Evolutionary conservation across 2,329 filamentous ascomycete species (phyloP).

Genomic region (Tolypocladium ophioglossoides): DNA sequence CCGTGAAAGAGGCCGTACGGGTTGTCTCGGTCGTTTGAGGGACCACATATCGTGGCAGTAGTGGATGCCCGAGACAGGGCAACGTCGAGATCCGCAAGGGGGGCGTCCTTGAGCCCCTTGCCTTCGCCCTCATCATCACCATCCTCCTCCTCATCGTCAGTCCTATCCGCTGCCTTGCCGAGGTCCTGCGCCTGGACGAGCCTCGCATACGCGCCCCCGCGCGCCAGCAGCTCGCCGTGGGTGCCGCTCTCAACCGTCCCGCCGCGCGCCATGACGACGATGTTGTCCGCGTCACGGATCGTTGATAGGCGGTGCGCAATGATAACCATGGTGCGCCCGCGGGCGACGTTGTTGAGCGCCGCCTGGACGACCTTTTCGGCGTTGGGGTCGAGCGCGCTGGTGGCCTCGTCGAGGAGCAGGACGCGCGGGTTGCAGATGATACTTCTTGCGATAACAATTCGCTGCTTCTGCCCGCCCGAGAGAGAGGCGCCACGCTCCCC

Average conservation of each 20-base stretch:
- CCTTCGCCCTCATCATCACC: constrained; percentile 24
- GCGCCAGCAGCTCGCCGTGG: constrained; percentile 44
- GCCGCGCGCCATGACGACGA: constrained; percentile 53
- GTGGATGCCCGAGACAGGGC: constrained; percentile 8
- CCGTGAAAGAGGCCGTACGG: constrained; percentile 17
- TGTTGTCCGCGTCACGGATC: constrained; percentile 51
- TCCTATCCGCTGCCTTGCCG: constrained; percentile 7
- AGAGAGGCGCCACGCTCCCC: constrained; percentile 56
- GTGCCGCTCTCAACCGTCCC: constrained; percentile 50
- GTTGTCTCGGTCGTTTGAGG: constrained; percentile 1
- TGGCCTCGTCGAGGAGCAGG: constrained; percentile 59
- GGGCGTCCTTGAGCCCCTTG: background rate
- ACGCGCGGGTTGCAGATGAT: constrained; percentile 54
- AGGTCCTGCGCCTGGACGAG: constrained; percentile 36
- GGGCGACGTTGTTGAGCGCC: constrained; percentile 42
- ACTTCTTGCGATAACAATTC: constrained; percentile 55
- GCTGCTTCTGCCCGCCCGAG: constrained; percentile 57
- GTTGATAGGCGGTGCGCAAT: constrained; percentile 53
- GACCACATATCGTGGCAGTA: constrained; percentile 2
- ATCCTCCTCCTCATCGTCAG: constrained; percentile 6
- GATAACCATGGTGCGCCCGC: constrained; percentile 52
- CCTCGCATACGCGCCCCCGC: constrained; percentile 36
- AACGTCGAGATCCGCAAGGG: constrained; percentile 15
- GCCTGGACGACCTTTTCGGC: constrained; percentile 42
- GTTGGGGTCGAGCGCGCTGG: constrained; percentile 41